Evolutionary conservation across 495 filamentous ascomycete genomes (phyloP).

Genomic region (Ascobolus immersus): DNA sequence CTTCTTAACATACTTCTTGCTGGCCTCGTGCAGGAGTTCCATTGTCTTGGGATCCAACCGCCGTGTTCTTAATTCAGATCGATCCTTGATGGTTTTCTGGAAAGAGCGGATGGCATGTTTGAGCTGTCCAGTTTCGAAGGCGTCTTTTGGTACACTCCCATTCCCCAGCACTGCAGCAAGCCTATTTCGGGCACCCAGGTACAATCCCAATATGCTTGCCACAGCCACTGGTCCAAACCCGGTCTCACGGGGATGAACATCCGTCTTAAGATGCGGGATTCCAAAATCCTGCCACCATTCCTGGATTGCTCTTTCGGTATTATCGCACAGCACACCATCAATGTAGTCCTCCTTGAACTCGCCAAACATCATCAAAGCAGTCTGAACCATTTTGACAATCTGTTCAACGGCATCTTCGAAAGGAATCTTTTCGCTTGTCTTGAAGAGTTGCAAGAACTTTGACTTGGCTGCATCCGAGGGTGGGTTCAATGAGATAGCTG

Average conservation of each 20-base stretch:
- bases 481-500: constrained; percentile 49
- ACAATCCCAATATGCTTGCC: constrained; percentile 58
- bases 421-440: constrained; percentile 53
- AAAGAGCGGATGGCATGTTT: constrained; percentile 69
- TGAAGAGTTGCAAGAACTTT: constrained; percentile 80
- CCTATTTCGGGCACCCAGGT: constrained; percentile 73
- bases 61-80: constrained; percentile 44
- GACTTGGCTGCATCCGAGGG: constrained; percentile 60
- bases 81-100: constrained; percentile 66
- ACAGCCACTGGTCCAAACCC: constrained; percentile 82
- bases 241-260: constrained; percentile 75
- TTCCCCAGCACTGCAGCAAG: constrained; percentile 48
- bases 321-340: constrained; percentile 77
- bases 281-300: constrained; percentile 96
- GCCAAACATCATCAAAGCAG: constrained; percentile 68
- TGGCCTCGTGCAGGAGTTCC: constrained; percentile 49
- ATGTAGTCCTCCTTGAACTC: constrained; percentile 69
- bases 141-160: constrained; percentile 71
- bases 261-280: too few species aligned
- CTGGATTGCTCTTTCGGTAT: constrained; percentile 68
- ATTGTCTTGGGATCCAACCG: constrained; percentile 64
- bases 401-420: constrained; percentile 58
- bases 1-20: constrained; percentile 64
- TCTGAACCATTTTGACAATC: constrained; percentile 76
- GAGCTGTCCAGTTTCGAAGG: constrained; percentile 57